Evolutionary conservation across 768 basidiomycete genomes (phyloP).

Genomic region (Lactifluus subvellereus): DNA sequence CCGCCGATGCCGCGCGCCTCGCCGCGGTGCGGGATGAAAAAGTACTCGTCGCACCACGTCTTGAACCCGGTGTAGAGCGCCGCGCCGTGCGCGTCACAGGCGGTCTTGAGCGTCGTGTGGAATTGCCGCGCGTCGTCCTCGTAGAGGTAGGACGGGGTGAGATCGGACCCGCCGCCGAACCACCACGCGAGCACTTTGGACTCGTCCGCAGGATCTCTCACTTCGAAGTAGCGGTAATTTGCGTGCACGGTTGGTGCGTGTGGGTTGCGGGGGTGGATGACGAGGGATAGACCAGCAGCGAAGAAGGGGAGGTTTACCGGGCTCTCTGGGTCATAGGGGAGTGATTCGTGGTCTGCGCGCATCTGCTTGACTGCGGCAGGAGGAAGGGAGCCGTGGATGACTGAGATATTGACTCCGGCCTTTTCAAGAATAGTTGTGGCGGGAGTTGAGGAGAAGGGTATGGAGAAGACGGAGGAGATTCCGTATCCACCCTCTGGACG

Average conservation of each 20-base stretch:
- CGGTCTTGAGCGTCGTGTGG: slow-evolving; percentile 68
- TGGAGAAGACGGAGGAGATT: slow-evolving; percentile 75
- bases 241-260: slow-evolving; percentile 91
- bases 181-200: slow-evolving; percentile 80
- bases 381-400: slow-evolving; percentile 84
- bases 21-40: slow-evolving; percentile 79
- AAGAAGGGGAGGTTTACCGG: slow-evolving; percentile 80
- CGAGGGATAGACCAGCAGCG: slow-evolving; percentile 86
- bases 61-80: slow-evolving; percentile 77
- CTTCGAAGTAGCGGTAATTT: slow-evolving; percentile 97
- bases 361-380: slow-evolving; percentile 90
- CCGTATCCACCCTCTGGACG: slow-evolving; percentile 72
- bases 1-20: slow-evolving; percentile 92
- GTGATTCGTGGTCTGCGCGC: slow-evolving; percentile 82
- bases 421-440: slow-evolving; percentile 71
- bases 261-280: slow-evolving; percentile 92
- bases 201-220: slow-evolving; percentile 39
- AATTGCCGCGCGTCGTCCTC: slow-evolving; percentile 85
- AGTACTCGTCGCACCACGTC: slow-evolving; percentile 97
- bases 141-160: slow-evolving; percentile 91
- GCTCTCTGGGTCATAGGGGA: slow-evolving; percentile 56
- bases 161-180: slow-evolving; percentile 96
- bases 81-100: slow-evolving; percentile 67
- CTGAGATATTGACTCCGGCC: slow-evolving; percentile 90
- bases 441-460: slow-evolving; percentile 31